phyloP scores from a whole-genome alignment of 2,329 filamentous ascomycete genomes.

The Trichophyton equinum region DNA sequence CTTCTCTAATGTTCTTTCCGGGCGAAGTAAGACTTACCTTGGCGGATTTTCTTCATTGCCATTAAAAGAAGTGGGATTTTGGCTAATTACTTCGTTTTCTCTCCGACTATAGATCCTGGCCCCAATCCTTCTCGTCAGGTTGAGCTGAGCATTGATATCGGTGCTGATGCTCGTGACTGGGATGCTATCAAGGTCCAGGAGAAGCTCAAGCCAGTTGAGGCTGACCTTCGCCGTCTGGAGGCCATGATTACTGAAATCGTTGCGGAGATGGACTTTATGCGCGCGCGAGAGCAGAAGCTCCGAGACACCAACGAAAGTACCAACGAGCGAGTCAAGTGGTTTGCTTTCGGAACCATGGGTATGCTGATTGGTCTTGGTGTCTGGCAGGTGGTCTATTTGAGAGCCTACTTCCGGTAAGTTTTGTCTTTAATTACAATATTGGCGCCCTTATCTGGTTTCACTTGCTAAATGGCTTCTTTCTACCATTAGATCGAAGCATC shows the following conservation, averaged over 20 bases:
- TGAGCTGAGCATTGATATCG: conserved; percentile 91
- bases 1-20: conserved; percentile 71
- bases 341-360: conserved; percentile 84
- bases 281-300: conserved; percentile 80
- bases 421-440: background rate
- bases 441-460: background rate
- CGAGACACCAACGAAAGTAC: conserved; percentile 99
- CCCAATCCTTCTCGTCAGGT: conserved; percentile 52
- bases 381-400: conserved; percentile 96
- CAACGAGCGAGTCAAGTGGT: conserved; percentile 97
- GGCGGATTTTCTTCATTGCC: background rate
- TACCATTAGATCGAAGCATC: conserved; percentile 50
- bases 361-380: conserved; percentile 78
- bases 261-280: conserved; percentile 89
- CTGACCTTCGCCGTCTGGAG: conserved; percentile 82
- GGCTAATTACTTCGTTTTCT: conserved; percentile 2
- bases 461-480: background rate
- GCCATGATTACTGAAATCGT: conserved; percentile 84
- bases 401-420: conserved; percentile 80
- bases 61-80: background rate
- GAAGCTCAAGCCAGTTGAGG: conserved; percentile 95
- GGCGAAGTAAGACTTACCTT: conserved; percentile 44
- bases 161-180: conserved; percentile 97
- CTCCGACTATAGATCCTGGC: conserved; percentile 22
- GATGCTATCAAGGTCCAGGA: conserved; percentile 88